These are phyloP conservation scores for Pseudonitzschia pungens DNA, from an alignment of 108 stramenopile genomes.

Conservation along the genomic window DNA sequence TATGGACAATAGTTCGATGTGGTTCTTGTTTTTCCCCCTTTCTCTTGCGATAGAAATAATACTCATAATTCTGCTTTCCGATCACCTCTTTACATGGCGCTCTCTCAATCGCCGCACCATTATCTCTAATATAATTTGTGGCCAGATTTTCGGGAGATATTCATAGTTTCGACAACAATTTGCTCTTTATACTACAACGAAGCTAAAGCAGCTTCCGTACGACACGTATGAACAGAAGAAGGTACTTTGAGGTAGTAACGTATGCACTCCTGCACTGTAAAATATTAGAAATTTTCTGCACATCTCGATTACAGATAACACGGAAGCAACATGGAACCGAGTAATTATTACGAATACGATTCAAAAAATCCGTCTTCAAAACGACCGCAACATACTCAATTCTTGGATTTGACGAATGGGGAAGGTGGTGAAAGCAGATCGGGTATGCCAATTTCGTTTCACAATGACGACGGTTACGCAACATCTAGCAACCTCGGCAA, in stretches of 20 bases:
- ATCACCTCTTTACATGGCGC: too few species aligned
- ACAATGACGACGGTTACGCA: conserved; percentile 17
- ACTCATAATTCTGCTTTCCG: too few species aligned
- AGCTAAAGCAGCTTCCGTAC: neutral
- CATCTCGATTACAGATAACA: neutral
- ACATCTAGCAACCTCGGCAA: neutral
- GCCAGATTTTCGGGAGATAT: neutral
- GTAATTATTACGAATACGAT: conserved; percentile 7
- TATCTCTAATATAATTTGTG: too few species aligned
- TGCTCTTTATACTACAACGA: neutral
- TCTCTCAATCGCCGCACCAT: too few species aligned
- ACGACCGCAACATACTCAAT: conserved; percentile 37
- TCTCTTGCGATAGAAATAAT: too few species aligned
- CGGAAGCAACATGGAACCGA: conserved; percentile 1
- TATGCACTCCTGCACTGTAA: neutral
- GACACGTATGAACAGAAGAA: neutral
- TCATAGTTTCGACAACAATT: neutral
- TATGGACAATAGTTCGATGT: too few species aligned
- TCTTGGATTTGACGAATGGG: conserved; percentile 56
- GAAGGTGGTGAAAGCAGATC: conserved; percentile 29
- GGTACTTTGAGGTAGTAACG: neutral
- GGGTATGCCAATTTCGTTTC: neutral
- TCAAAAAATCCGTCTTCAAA: conserved; percentile 1
- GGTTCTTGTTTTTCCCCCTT: too few species aligned
- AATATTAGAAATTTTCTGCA: neutral